Evolutionary conservation across 1,284 basidiomycete genomes (phyloP).

Genomic region (Leccinum solheimii): DNA sequence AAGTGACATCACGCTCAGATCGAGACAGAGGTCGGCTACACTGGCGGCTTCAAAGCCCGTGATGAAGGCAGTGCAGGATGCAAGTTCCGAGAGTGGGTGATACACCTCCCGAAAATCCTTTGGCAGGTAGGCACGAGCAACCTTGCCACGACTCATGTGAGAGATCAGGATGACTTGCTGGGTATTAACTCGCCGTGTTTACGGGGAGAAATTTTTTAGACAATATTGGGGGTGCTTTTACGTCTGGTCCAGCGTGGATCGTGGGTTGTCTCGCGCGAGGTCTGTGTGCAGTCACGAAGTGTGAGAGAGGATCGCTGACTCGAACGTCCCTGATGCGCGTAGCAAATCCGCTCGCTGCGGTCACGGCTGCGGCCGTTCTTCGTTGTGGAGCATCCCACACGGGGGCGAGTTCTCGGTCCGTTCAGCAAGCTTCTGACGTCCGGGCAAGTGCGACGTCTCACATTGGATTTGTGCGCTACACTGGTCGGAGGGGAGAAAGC

Average conservation of each 20-base stretch:
- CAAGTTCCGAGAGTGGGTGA: constrained; percentile 61
- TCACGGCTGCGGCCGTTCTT: constrained; percentile 77
- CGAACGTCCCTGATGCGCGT: constrained; percentile 17
- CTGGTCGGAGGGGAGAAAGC: constrained; percentile 25
- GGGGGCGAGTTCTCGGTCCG: constrained; percentile 72
- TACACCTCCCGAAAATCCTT: constrained; percentile 70
- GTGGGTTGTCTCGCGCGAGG: constrained; percentile 43
- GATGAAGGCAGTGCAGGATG: constrained; percentile 33
- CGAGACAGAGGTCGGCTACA: constrained; percentile 57
- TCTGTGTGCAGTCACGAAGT: constrained; percentile 30
- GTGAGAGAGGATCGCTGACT: constrained; percentile 15
- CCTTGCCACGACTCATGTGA: constrained; percentile 56
- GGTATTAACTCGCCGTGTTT: constrained; percentile 10
- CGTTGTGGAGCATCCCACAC: constrained; percentile 64
- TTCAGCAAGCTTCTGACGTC: constrained; percentile 59
- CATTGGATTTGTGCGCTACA: constrained; percentile 48
- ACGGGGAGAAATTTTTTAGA: constrained; percentile 37
- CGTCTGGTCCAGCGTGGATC: constrained; percentile 60
- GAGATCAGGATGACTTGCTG: not conserved
- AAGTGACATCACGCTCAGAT: constrained; percentile 44
- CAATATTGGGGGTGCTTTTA: constrained; percentile 62
- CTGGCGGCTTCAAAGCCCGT: constrained; percentile 47
- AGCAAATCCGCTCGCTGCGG: constrained; percentile 40
- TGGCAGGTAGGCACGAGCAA: constrained; percentile 80
- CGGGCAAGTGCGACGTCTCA: constrained; percentile 41